Evolutionary conservation across 2,329 filamentous ascomycete genomes (phyloP).

Genomic region (Emmonsia crescens): DNA sequence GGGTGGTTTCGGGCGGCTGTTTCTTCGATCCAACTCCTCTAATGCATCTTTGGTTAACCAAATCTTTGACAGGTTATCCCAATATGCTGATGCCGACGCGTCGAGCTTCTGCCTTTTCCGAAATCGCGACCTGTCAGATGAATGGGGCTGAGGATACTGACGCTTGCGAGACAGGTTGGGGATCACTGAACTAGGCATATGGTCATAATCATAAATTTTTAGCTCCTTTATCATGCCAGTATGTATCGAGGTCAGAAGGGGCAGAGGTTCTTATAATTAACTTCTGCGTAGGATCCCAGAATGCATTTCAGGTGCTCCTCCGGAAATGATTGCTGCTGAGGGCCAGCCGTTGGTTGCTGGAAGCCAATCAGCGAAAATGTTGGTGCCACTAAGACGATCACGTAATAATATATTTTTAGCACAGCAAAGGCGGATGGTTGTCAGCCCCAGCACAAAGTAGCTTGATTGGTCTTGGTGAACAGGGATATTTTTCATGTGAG

Average conservation of each 20-base stretch:
- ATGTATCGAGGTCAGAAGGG: constrained; percentile 1
- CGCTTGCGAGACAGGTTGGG: not conserved
- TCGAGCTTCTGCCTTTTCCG: constrained; percentile 2
- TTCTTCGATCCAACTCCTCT: constrained; percentile 6
- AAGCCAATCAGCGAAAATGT: not conserved
- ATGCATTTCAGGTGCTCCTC: not conserved
- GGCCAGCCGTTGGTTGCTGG: not conserved
- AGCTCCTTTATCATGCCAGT: constrained; percentile 3
- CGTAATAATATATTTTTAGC: not conserved
- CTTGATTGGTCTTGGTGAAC: not conserved
- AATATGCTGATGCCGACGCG: constrained; percentile 1
- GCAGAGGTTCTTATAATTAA: constrained; percentile 4
- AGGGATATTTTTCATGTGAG: not conserved
- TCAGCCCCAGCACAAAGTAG: too few species aligned
- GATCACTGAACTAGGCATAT: constrained; percentile 2
- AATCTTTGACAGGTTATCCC: constrained; percentile 8
- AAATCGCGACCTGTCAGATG: constrained; percentile 9
- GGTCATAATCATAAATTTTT: constrained; percentile 1
- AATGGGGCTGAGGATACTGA: constrained; percentile 1
- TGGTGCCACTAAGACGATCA: not conserved
- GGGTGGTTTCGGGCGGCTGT: not conserved
- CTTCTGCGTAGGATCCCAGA: not conserved
- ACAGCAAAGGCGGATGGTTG: too few species aligned
- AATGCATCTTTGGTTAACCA: constrained; percentile 6
- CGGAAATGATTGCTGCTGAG: not conserved